Evolutionary conservation across 352 stramenopile genomes (phyloP), one percentile per base, ranked within the genome.

Genomic region (Elongisporangium senticosum): DNA sequence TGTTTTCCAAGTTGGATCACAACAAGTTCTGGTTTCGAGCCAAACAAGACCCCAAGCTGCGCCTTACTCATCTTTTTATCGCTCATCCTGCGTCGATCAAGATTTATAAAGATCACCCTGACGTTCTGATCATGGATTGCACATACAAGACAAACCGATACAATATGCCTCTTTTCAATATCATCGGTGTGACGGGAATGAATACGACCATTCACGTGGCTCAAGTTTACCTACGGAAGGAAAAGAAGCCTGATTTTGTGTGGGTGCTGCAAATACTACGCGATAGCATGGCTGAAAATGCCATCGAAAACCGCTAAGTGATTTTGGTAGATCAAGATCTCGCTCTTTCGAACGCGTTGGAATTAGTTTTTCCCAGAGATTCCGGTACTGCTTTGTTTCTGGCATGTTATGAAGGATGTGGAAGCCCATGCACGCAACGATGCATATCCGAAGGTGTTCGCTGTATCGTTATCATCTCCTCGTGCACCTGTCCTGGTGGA

Each of bases 111-210:
- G 17, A 24, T 3, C 67, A 63, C 13, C 56, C 47, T 14, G 56
- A 71, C n/a, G 59, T 61, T 4, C 51, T 70, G 3, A 17, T 69
- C 7, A 57, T 70, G 43, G 59, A 68, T 19, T 74, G 62, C 19
- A 74, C 66, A 14, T 67, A 63, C 24, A 15, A 20, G 3, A 74
- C 62, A 6, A 74, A 74, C 50, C 21, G 40, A 6, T 70, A 62
- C 37, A 49, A 58, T 11, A 62, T 74, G 33, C 62, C 66, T 2
- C 43, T 73, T 5, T 33, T 73, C 2, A 69, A 67, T 15, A 65
- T 73, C 11, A 58, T 69, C 6, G 51, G 51, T 17, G 53, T 67
- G 7, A 64, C 40, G 7, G 63, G 65, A 11, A 69, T 72, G 65
- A 69, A 66, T 19, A 64, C 57, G 1, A 69, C 57, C 1, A 55